Base-by-base conservation (phyloP, 805 yeast species). In the Yarrowia keelungensis region DNA sequence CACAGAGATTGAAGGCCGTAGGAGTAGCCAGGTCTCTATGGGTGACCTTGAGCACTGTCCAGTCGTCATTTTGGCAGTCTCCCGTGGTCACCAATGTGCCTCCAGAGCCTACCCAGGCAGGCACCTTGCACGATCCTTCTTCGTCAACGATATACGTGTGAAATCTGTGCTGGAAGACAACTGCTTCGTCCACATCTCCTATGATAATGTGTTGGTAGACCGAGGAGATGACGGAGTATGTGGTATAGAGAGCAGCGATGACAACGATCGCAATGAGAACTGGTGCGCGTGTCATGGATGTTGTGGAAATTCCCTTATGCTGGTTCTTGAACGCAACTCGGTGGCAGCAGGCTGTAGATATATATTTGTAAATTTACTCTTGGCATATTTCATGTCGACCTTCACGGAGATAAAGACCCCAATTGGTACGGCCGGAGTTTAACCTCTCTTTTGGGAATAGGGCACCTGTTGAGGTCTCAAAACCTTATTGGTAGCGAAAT, bases 391-490 rank as follows among this genome's bases (percentile, higher is more conserved):
- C 32, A 26, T 26, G 32, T 26, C 32, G 32, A 26, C 32, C 7
- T 26, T 26, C 32, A 26, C 32, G 32, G 32, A 26, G 32, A 26
- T 26, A 26, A 26, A 26, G 32, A 26, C 32, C 32, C 32, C 32
- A 26, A 26, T 26, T 26, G 32, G 32, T 26, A 5, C 32, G 4
- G 32, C 7, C 41, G 56, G 56, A 50, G 56, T 36, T 50, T 36
- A 36, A 12, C 8, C 15, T 5, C 32, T 8, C 15, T 2, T 10
- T 35, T 35, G 11, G 54, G 50, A 10, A 15, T 32, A 19, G 58
- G 43, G 58, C 26, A 26, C 16, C 15, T 53, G 58, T 38, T 53
- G 58, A 38, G 43, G 35, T 32, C 16, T 43, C 43, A 53, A 53
- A 53, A 53, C 32, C 41, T 53, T 53, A 12, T 1, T 16, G 7